Evolutionary conservation across 768 basidiomycete genomes (phyloP), one percentile per base, ranked within the genome.

Genomic region (Trametes cingulata): DNA sequence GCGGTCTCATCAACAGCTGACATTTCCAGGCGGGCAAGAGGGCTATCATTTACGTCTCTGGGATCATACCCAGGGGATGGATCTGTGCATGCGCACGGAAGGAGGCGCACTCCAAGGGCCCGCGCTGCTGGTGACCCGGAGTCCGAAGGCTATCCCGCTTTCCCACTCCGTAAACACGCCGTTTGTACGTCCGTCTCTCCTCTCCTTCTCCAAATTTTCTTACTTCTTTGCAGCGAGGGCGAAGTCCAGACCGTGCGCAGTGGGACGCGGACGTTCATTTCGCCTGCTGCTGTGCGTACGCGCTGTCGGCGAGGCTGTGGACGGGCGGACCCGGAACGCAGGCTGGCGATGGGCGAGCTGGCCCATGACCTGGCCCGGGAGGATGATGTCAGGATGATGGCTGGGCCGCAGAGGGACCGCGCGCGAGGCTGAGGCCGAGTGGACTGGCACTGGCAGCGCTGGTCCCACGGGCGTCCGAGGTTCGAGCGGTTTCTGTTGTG

Each of bases 401-500:
- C 60, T 61, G 48, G 60, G 43, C 60, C 20, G 42, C 20, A 9
- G 41, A 17, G 12, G 17, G 42, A 24, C 41, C 41, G 29, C 17
- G 43, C 29, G 4, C 29, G 29, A 33, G 29, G 4, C 29, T 10
- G 29, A 33, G 29, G 4, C 29, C 29, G 29, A 33, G 29, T 33
- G 29, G 29, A 10, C 29, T 33, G 6, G 6, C 29, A 33, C 10
- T 5, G 29, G 29, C 29, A n/a, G n/a, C n/a, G n/a, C n/a, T n/a
- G n/a, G n/a, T 22, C 15, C 10, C 15, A 35, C 12, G 25, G 40
- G 17, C 19, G 41, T 27, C 27, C 46, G 29, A 29, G 8, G 55
- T 56, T 60, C 62, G 33, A 52, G 62, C 40, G 37, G 37, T 47
- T 59, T 63, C 62, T 48, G 62, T 56, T 56, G 57, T 48, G 27